phyloP scores from a whole-genome alignment of 2,329 filamentous ascomycete species.

The Aureobasidium pullulans region DNA sequence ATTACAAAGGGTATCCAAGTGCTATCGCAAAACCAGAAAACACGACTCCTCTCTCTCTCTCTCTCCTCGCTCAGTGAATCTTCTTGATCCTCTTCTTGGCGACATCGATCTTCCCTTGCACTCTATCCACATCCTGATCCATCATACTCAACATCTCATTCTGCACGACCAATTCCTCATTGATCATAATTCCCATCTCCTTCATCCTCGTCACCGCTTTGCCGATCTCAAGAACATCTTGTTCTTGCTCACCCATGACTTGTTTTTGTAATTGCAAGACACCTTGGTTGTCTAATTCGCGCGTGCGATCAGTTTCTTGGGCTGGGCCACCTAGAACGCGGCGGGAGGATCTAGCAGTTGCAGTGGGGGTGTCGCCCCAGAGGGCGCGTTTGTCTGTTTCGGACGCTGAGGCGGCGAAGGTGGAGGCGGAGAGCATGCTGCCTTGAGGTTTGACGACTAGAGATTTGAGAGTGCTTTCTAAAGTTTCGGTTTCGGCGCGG shows the following conservation, averaged over 20 bases:
- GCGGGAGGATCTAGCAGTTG: conserved; percentile 35
- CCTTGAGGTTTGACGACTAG: conserved; percentile 45
- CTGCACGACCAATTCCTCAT: conserved; percentile 65
- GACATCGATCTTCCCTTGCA: conserved; percentile 62
- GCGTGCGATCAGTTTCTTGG: conserved; percentile 64
- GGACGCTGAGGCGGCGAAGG: conserved; percentile 27
- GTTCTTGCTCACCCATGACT: conserved; percentile 68
- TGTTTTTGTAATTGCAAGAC: conserved; percentile 67
- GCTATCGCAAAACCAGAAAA: background rate
- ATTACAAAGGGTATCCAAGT: background rate
- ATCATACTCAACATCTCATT: conserved; percentile 61
- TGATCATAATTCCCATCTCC: conserved; percentile 70
- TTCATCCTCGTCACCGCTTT: conserved; percentile 65
- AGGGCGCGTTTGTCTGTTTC: conserved; percentile 29
- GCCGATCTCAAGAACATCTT: conserved; percentile 60
- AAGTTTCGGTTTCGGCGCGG: conserved; percentile 64
- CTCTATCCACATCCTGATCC: conserved; percentile 58
- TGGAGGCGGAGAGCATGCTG: conserved; percentile 20
- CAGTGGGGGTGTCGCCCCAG: conserved; percentile 25
- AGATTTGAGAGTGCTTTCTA: conserved; percentile 65
- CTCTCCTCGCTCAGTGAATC: too few species aligned
- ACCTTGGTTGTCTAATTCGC: conserved; percentile 68
- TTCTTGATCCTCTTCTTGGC: conserved; percentile 66
- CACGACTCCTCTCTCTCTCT: too few species aligned
- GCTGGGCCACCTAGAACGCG: conserved; percentile 64